Evolutionary conservation across 768 basidiomycete genomes (phyloP), one percentile per base, ranked within the genome.

Genomic region (Xerocomellus amylosporus): DNA sequence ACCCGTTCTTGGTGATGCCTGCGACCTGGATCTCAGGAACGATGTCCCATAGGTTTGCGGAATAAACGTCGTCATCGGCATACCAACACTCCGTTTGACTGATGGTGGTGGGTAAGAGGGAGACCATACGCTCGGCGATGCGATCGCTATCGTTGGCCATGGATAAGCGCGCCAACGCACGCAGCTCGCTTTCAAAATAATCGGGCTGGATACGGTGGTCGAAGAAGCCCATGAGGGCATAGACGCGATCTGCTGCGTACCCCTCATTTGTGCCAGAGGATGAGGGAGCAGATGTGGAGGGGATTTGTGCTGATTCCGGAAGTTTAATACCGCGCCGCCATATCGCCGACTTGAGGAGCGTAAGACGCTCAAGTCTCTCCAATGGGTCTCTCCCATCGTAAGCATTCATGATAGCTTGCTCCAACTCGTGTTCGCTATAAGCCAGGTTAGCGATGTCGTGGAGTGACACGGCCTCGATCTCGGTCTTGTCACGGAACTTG

Each of bases 111-210:
- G 63, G 63, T 2, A 64, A 47, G 28, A 64, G 50, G 6, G 63
- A 64, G 5, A 64, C 53, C 63, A 64, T 64, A 7, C 63, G 58
- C 44, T 64, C 63, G 2, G 53, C 58, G 19, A 64, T 60, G 10
- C 62, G 61, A 26, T 63, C 62, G 14, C 37, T 63, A 41, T 64
- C 62, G 42, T 64, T 64, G 28, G 62, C 62, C 62, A 64, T 64
- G 7, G 62, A 64, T 9, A 64, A 37, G 5, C 59, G 55, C 6
- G 56, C 62, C 0, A 64, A 56, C 37, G 62, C 62, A 4, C 44
- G 62, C 2, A 58, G 36, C 15, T 64, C 62, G 4, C 45, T 49
- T 26, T 64, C 62, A 1, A 40, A 31, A 8, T 41, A 47, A 22
- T 49, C 56, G 2, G 62, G 62, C 44, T 56, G 49, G 19, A 63